Conservation (phyloP, 2,329 filamentous ascomycete species). For the Cercospora janseana region DNA sequence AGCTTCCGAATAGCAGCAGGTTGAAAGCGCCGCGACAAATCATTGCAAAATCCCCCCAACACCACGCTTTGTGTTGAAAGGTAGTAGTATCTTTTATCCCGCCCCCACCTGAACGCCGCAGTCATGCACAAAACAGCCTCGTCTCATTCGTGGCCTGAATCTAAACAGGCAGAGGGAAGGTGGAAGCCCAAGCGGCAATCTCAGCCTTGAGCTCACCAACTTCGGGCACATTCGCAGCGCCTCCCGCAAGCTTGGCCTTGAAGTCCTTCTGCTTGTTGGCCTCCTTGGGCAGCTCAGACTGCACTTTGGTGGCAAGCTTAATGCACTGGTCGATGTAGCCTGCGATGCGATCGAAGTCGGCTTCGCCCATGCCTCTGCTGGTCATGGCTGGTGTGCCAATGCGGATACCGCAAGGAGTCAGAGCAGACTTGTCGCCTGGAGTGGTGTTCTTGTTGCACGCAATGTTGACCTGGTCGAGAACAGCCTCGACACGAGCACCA, state of each 20-base stretch:
- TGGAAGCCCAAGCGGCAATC: conserved; percentile 80
- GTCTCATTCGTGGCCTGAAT: background rate
- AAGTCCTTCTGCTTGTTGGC: conserved; percentile 99
- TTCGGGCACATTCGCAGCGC: conserved; percentile 60
- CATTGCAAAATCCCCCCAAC: conserved; percentile 7
- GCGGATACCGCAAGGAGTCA: conserved; percentile 90
- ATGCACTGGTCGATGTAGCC: conserved; percentile 85
- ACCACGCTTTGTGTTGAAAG: conserved; percentile 13
- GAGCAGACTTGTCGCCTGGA: conserved; percentile 93
- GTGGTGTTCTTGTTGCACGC: conserved; percentile 99
- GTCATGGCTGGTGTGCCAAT: conserved; percentile 98
- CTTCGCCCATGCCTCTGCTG: conserved; percentile 84
- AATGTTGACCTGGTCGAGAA: conserved; percentile 97
- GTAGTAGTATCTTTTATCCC: background rate
- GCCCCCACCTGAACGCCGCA: background rate
- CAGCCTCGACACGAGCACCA: conserved; percentile 90
- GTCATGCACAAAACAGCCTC: background rate
- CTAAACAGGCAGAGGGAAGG: conserved; percentile 86
- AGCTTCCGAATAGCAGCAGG: conserved; percentile 20
- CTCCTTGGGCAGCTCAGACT: conserved; percentile 83
- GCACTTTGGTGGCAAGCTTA: conserved; percentile 86
- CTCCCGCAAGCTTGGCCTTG: conserved; percentile 82
- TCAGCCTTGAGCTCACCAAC: conserved; percentile 86
- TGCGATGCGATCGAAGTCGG: conserved; percentile 89
- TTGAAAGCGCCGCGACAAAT: conserved; percentile 22